Evolutionary conservation across 2,329 filamentous ascomycete species (phyloP).

Genomic region (Canariomyces notabilis): DNA sequence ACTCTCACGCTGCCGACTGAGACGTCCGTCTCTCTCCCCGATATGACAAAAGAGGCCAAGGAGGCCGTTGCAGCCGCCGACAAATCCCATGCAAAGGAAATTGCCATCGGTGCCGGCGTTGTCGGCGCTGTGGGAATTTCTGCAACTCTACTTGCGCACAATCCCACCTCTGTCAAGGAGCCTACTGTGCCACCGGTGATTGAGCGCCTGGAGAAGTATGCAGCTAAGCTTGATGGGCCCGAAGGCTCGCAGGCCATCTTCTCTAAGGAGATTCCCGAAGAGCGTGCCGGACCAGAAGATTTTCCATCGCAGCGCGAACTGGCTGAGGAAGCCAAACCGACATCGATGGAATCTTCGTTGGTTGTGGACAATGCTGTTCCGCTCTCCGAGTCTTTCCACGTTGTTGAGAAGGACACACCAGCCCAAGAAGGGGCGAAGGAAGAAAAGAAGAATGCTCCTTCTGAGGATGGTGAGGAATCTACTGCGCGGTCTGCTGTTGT

Average conservation of each 20-base stretch:
- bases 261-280: conserved; percentile 3
- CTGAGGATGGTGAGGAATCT: conserved; percentile 25
- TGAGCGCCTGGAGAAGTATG: conserved; percentile 18
- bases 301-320: conserved; percentile 1
- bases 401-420: conserved; percentile 22
- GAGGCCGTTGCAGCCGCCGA: conserved; percentile 1
- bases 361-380: conserved; percentile 21
- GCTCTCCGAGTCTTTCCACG: conserved; percentile 28
- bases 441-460: conserved; percentile 20
- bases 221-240: conserved; percentile 15
- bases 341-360: conserved; percentile 18
- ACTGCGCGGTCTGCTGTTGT: conserved; percentile 17
- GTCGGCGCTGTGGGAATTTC: conserved; percentile 19
- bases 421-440: conserved; percentile 21
- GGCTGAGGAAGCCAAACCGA: conserved; percentile 13
- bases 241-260: not conserved
- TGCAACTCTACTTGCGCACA: conserved; percentile 16
- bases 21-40: conserved; percentile 15
- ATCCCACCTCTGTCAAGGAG: conserved; percentile 12
- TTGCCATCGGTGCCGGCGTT: conserved; percentile 21
- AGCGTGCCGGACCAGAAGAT: not conserved
- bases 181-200: conserved; percentile 9
- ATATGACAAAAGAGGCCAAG: conserved; percentile 1
- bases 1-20: conserved; percentile 17
- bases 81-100: conserved; percentile 14